Conservation (phyloP, 176 grass and related monocot species). For the Alopecurus myosuroides region DNA sequence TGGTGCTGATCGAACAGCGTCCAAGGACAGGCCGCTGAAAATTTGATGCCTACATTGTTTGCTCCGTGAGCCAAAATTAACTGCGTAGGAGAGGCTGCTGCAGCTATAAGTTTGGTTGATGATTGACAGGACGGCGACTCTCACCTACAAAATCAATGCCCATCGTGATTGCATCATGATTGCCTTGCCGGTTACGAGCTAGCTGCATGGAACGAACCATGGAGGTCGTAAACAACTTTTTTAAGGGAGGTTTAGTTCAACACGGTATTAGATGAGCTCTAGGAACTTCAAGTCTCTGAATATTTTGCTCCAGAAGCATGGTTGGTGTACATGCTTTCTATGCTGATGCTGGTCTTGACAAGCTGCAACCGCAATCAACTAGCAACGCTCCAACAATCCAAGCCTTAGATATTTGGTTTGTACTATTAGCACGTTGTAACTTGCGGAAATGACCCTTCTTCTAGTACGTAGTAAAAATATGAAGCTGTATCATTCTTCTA, state of each 20-base stretch:
- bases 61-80: slow-evolving; percentile 14
- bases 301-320: neutral
- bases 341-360: neutral
- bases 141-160: slow-evolving; percentile 8
- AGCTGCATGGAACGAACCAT: neutral
- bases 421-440: neutral
- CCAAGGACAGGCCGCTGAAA: slow-evolving; percentile 12
- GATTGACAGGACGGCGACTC: slow-evolving; percentile 15
- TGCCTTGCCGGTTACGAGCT: neutral
- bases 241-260: neutral
- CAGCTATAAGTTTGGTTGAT: neutral
- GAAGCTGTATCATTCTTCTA: neutral
- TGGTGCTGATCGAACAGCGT: slow-evolving; percentile 3
- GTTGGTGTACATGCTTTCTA: neutral
- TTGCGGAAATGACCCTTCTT: too few species aligned
- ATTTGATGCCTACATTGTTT: slow-evolving; percentile 1
- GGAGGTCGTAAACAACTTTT: neutral
- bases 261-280: neutral
- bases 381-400: neutral
- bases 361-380: neutral
- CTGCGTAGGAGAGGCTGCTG: neutral
- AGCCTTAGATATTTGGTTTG: neutral
- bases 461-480: too few species aligned
- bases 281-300: neutral
- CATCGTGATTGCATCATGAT: slow-evolving; percentile 10